Base-by-base conservation (phyloP, 176 grass and related monocot species). In the Zea mays region DNA sequence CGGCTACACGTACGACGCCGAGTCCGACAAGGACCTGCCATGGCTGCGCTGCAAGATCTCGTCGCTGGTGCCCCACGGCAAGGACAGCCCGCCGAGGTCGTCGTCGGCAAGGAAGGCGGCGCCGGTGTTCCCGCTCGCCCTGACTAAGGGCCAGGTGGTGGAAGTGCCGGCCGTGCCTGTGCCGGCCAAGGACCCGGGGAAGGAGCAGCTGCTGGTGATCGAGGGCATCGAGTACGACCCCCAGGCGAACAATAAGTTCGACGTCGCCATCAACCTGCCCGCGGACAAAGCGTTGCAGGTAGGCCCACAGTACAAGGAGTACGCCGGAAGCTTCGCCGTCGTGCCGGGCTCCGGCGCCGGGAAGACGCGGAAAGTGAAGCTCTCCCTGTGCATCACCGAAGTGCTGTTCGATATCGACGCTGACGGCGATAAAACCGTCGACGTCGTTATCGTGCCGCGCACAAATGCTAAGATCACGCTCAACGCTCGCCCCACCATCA, bases 211-310 rank as follows among this genome's bases (percentile, higher is more conserved):
- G 75, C 45, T 77, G 45, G 44, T 49, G 5, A 3, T 65, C 33
- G 16, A 51, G 5, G 43, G 35, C 67, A 21, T 69, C 33, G 41
- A 21, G 3, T 19, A 10, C 20, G 56, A 75, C 41, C 73, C 73
- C 11, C 50, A 52, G 13, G 4, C 6, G 8, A 10, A 11, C 20
- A 5, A 2, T 15, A 77, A 50, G 44, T 64, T 77, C 45, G 44
- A 77, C 39, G 64, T 79, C 17, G 63, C 55, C 6, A 46, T 81
- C 3, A 81, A 81, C 43, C 55, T 80, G 5, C 65, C 78, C 17
- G 4, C 0, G 4, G 21, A 7, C 3, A 5, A 62, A 1, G 59
- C 20, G 17, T 7, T 62, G 51, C 15, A 5, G 8, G 21, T 34
- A 13, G 77, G 77, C 3, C 77, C 66, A 1, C 67, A 20, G 52